phyloP scores from a whole-genome alignment of 176 grass and related monocot species.

The Saccharum officinarum region DNA sequence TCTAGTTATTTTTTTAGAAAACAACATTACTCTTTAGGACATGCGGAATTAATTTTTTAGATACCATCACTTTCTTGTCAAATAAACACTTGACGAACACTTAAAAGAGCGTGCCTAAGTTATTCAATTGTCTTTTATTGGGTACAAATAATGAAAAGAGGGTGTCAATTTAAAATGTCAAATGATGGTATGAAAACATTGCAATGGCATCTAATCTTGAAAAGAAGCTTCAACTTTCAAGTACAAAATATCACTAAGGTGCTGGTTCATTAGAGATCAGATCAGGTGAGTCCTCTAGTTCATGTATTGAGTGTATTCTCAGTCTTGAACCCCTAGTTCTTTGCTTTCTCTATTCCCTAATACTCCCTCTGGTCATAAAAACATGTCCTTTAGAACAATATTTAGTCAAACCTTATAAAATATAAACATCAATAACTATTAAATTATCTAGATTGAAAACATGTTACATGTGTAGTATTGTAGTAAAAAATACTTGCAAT shows the following conservation, averaged over 20 bases:
- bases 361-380: neutral
- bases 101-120: neutral
- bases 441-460: neutral
- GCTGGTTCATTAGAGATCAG: neutral
- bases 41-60: neutral
- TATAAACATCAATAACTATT: neutral
- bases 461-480: neutral
- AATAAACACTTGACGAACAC: neutral
- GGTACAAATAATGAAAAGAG: neutral
- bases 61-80: neutral
- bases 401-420: neutral
- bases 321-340: neutral
- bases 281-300: neutral
- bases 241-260: neutral
- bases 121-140: neutral
- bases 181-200: neutral
- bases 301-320: neutral
- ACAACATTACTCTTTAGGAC: conserved; percentile 17
- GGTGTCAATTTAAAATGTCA: neutral
- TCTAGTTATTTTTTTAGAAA: conserved; percentile 7
- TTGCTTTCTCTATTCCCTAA: neutral
- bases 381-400: neutral
- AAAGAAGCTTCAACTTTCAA: conserved; percentile 6
- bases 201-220: conserved; percentile 4
- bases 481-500: neutral